Conservation (phyloP, 2,329 filamentous ascomycete species). For the Monosporascus cannonballus region DNA sequence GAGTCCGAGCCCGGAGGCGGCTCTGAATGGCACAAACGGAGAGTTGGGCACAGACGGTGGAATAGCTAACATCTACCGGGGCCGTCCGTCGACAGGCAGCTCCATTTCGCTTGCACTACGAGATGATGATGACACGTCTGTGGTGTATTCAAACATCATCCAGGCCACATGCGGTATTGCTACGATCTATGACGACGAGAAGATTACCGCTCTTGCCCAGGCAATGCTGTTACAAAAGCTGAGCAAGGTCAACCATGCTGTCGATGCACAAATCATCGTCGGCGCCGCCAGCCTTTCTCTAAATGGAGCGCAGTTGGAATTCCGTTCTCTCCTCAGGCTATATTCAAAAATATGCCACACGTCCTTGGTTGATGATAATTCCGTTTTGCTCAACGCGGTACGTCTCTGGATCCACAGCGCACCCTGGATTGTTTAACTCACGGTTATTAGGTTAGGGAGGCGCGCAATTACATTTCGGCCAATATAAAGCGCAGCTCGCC, state of each 20-base stretch:
- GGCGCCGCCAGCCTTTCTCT: conserved; percentile 75
- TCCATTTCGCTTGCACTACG: conserved; percentile 71
- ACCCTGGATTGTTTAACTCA: conserved; percentile 5
- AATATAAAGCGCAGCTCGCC: conserved; percentile 63
- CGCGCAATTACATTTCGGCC: conserved; percentile 70
- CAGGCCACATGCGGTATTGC: conserved; percentile 91
- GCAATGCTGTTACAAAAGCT: conserved; percentile 97
- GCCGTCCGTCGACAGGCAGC: conserved; percentile 61
- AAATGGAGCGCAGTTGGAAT: conserved; percentile 72
- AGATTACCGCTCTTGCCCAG: conserved; percentile 87
- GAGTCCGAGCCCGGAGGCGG: conserved; percentile 60
- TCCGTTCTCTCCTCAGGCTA: conserved; percentile 78
- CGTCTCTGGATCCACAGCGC: conserved; percentile 23
- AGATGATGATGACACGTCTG: conserved; percentile 71
- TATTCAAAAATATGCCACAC: conserved; percentile 71
- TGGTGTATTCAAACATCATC: conserved; percentile 83
- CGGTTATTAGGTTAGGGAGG: conserved; percentile 56
- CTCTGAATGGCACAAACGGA: conserved; percentile 47
- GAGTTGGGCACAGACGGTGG: conserved; percentile 33
- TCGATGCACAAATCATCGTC: conserved; percentile 80
- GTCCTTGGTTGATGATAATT: conserved; percentile 63
- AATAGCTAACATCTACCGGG: conserved; percentile 41
- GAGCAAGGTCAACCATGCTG: conserved; percentile 69
- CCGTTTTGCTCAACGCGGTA: conserved; percentile 64
- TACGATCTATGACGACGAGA: conserved; percentile 72